Evolutionary conservation across 1,284 basidiomycete species (phyloP), one percentile per base, ranked within the genome.

Genomic region (Trametes sp.): DNA sequence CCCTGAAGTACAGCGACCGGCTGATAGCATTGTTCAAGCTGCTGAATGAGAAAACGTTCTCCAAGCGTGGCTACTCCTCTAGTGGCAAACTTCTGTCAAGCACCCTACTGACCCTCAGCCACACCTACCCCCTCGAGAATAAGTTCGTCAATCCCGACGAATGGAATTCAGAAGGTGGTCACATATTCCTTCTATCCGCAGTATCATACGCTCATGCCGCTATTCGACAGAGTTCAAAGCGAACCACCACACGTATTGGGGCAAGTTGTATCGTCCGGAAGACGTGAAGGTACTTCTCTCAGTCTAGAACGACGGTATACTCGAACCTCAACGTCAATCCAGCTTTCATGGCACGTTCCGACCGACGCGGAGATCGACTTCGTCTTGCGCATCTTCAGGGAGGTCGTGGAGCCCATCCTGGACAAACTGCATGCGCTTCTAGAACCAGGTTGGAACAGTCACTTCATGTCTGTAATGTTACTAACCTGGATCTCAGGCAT

Each of bases 31-130:
- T 96, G 21, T 78, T 97, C 48, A 81, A 81, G 63, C 74, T 89
- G 13, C 82, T 96, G 66, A 86, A 88, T 65, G 81, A 88, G 56
- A 88, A 88, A 69, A 89, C 92, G 10, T 84, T 87, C 66, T 91
- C 93, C 3, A 95, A 97, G 76, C 86, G 93, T 54, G 93, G 93
- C 5, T 97, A 87, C 79, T 87, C 88, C 4, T 93, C 93, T 80
- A 89, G 87, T 4, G 92, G 92, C 26, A 90, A 92, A 74, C 78
- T 97, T 14, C 74, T 97, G 28, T 89, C 90, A 21, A 92, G 92
- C 70, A 79, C 90, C 28, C 76, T 97, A 35, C 81, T 90, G 41
- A 91, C 93, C 0, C 78, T 96, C 49, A 92, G 91, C 0, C 88
- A 93, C 61, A 89, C 92, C 8, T 97, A 96, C 78, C 90, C 93